Conservation (phyloP, 257 asterid species). For the Coffea canephora region DNA sequence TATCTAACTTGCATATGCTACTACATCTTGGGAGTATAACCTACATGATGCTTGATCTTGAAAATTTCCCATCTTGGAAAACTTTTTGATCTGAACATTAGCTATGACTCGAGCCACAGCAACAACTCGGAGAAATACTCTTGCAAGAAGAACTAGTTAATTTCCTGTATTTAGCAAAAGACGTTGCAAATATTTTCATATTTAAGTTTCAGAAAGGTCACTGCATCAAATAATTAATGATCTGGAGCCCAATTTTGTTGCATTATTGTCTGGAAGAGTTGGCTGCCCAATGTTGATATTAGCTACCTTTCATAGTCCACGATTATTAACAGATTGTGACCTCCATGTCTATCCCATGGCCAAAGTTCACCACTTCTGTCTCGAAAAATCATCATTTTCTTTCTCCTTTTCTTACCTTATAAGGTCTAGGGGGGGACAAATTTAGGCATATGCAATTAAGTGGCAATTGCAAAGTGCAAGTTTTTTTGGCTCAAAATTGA, state of each 20-base stretch:
- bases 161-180: too few relatives aligned
- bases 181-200: background rate
- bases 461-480: too few relatives aligned
- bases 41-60: background rate
- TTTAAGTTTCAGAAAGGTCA: background rate
- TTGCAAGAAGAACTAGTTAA: background rate
- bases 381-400: background rate
- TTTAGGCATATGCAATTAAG: too few relatives aligned
- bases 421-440: too few relatives aligned
- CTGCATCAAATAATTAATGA: background rate
- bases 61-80: too few relatives aligned
- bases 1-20: too few relatives aligned
- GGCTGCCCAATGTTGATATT: background rate
- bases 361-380: background rate
- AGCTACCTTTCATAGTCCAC: background rate
- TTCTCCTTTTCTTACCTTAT: too few relatives aligned
- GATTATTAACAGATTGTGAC: conserved; percentile 10
- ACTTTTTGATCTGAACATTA: too few relatives aligned
- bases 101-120: too few relatives aligned
- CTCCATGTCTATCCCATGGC: background rate
- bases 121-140: too few relatives aligned
- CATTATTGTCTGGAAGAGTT: conserved; percentile 12
- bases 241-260: conserved; percentile 16
- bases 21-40: too few relatives aligned
- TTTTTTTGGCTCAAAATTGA: too few relatives aligned